Conservation (phyloP, 805 yeast species). For the Monosporozyma unispora region DNA sequence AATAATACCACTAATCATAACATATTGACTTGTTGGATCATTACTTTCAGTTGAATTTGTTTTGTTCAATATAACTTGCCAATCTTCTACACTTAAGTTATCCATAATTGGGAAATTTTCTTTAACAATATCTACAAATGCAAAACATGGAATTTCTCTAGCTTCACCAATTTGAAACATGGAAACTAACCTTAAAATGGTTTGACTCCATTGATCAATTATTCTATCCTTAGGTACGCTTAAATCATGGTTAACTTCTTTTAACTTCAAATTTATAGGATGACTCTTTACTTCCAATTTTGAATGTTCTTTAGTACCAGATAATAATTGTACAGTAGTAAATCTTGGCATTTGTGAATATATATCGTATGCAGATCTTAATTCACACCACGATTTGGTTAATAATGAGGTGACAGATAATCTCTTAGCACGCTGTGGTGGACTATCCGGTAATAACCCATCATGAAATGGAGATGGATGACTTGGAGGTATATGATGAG, state of each 20-base stretch:
- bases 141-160: slow-evolving; percentile 54
- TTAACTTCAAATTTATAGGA: slow-evolving; percentile 19
- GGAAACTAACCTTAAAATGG: slow-evolving; percentile 34
- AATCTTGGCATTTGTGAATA: slow-evolving; percentile 36
- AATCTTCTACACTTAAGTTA: not conserved
- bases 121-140: slow-evolving; percentile 33
- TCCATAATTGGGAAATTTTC: not conserved
- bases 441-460: slow-evolving; percentile 1
- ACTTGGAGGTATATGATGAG: slow-evolving; percentile 11
- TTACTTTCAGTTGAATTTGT: slow-evolving; percentile 8
- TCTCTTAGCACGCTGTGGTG: slow-evolving; percentile 7
- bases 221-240: slow-evolving; percentile 16
- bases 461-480: slow-evolving; percentile 16
- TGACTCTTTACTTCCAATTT: slow-evolving; percentile 42
- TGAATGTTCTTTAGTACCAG: slow-evolving; percentile 43
- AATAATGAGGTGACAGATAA: slow-evolving; percentile 48
- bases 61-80: not conserved
- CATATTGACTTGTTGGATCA: slow-evolving; percentile 18
- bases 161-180: slow-evolving; percentile 41
- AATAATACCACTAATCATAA: slow-evolving; percentile 55
- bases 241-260: slow-evolving; percentile 12
- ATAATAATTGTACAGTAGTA: slow-evolving; percentile 34
- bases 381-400: slow-evolving; percentile 61
- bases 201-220: slow-evolving; percentile 35
- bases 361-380: slow-evolving; percentile 43